Evolutionary conservation across 2,329 filamentous ascomycete genomes (phyloP), one percentile per base, ranked within the genome.

Genomic region (Rutstroemia sydowiana): DNA sequence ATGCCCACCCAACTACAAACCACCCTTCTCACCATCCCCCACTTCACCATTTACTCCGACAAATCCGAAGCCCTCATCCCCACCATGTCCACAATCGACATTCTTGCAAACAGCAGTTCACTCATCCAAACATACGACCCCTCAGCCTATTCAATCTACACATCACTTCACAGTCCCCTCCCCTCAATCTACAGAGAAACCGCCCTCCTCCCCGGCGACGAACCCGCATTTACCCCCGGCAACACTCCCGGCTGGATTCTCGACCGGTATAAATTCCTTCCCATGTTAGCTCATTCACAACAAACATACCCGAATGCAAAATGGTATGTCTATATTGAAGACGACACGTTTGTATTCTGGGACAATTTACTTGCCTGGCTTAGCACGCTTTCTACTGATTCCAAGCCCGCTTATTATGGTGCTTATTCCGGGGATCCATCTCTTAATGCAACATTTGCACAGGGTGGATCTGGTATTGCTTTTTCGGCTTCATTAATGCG

Each of bases 281-380:
- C 55, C 8, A 56, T 56, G 52, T 18, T 56, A 3, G 13, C n/a
- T 14, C 52, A 56, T 14, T 48, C 45, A 1, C 37, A 47, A 3
- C 43, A 44, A 21, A 39, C 46, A 6, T 36, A 34, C 23, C 48
- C 55, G 0, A 48, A 31, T 3, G 23, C 42, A 10, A 56, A 56
- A 44, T 56, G 55, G 55, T 46, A 47, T 13, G 39, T 56, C 18
- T 56, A 56, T 40, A 55, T 56, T 8, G 55, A 56, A 32, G 52
- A 56, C 31, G 48, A 55, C 8, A 55, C 48, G 31, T 56, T 45
- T 26, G 39, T 55, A 13, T 55, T 56, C 20, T 42, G 49, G 28
- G 9, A 9, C 5, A 54, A 46, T 23, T 32, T 51, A 4, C 45
- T 56, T 9, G 28, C 13, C 2, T 50, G 41, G 34, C 45, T 51